These are phyloP conservation scores for Petasospora fabianii DNA, from an alignment of 1,139 yeast species.

Conservation along the genomic window DNA sequence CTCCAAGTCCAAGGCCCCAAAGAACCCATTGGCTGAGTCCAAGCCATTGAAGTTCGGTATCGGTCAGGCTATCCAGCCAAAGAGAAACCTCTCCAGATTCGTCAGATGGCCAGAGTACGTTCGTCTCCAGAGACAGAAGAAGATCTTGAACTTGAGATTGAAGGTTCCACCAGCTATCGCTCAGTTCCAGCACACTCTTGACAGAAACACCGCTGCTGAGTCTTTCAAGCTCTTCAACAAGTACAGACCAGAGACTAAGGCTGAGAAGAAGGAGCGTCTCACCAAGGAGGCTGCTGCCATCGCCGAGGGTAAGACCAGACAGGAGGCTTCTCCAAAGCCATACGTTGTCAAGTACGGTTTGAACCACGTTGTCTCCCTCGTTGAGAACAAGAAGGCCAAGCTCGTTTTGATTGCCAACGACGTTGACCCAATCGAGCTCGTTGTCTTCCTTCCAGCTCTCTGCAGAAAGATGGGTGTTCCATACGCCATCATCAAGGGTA, in stretches of 20 bases:
- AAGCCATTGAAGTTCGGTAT: slow-evolving; percentile 21
- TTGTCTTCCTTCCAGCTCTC: slow-evolving; percentile 93
- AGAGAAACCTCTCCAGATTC: slow-evolving; percentile 91
- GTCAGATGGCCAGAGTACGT: slow-evolving; percentile 99
- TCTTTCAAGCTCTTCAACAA: slow-evolving; percentile 95
- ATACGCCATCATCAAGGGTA: slow-evolving; percentile 97
- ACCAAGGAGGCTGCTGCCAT: slow-evolving; percentile 98
- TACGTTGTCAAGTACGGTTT: slow-evolving; percentile 94
- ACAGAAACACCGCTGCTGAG: slow-evolving; percentile 97
- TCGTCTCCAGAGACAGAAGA: slow-evolving; percentile 96
- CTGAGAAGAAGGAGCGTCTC: slow-evolving; percentile 98
- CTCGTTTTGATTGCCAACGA: slow-evolving; percentile 96
- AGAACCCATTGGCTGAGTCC: slow-evolving; percentile 80
- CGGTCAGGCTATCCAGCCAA: slow-evolving; percentile 44
- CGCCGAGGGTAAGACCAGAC: slow-evolving; percentile 95
- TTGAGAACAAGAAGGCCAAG: slow-evolving; percentile 98
- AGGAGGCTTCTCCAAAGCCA: slow-evolving; percentile 95
- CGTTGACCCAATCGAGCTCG: slow-evolving; percentile 98
- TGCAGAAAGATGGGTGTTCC: slow-evolving; percentile 99
- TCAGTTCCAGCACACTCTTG: slow-evolving; percentile 92
- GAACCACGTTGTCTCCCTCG: slow-evolving; percentile 94
- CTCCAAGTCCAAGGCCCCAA: slow-evolving; percentile 33
- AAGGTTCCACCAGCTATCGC: slow-evolving; percentile 98
- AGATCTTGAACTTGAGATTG: slow-evolving; percentile 88
- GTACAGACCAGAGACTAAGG: slow-evolving; percentile 96